Conservation (phyloP, 2,329 filamentous ascomycete species). For the Magnaporthales sp. region DNA sequence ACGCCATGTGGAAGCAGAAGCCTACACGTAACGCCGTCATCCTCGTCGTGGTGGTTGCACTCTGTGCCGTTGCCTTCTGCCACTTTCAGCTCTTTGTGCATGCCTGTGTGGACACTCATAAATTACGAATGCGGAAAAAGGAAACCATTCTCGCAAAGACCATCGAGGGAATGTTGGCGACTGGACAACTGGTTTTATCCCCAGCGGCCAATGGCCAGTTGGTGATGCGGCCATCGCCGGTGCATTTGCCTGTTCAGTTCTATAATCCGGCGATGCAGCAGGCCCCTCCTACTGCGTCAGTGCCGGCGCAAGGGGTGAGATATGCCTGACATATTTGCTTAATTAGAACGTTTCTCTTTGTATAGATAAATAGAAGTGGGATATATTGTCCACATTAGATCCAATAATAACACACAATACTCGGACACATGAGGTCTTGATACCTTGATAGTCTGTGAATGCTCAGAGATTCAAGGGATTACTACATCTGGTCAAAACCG, state of each 20-base stretch:
- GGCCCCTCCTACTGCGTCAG: background rate
- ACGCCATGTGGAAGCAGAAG: constrained; percentile 6
- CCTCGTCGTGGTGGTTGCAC: constrained; percentile 16
- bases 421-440: too few relatives aligned
- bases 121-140: background rate
- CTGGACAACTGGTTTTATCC: background rate
- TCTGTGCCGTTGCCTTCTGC: constrained; percentile 31
- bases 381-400: background rate
- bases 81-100: constrained; percentile 20
- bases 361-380: too few relatives aligned
- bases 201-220: background rate
- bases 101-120: constrained; percentile 13
- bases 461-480: background rate
- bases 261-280: background rate
- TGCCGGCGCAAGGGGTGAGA: background rate
- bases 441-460: background rate
- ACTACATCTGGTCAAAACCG: too few relatives aligned
- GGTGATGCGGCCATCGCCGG: background rate
- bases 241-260: background rate
- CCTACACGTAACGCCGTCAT: background rate
- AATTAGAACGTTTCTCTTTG: background rate
- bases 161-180: background rate
- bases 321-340: background rate
- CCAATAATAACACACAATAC: background rate
- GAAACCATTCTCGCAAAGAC: background rate